Evolutionary conservation across 2,329 filamentous ascomycete genomes (phyloP).

Genomic region (Microcyclospora pomicola): DNA sequence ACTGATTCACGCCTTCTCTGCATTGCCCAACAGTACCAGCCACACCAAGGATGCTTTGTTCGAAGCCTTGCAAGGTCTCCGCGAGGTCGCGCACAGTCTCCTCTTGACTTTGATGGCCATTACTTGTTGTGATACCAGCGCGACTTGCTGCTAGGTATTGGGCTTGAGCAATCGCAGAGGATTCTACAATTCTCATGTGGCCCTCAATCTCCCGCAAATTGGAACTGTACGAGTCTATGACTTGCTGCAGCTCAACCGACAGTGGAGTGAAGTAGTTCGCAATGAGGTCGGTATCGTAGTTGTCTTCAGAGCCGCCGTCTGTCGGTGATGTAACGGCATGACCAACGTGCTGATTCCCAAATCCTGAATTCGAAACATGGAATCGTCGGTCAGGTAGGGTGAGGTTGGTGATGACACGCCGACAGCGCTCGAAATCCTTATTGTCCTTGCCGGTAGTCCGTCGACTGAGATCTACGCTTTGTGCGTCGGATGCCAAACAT

Average conservation of each 20-base stretch:
- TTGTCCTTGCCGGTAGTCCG: slow-evolving; percentile 50
- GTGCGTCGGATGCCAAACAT: slow-evolving; percentile 48
- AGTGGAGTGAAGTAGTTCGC: slow-evolving; percentile 31
- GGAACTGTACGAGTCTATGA: slow-evolving; percentile 27
- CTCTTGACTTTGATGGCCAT: slow-evolving; percentile 2
- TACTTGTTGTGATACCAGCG: slow-evolving; percentile 8
- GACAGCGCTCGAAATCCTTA: slow-evolving; percentile 55
- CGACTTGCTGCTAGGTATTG: slow-evolving; percentile 26
- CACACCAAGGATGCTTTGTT: slow-evolving; percentile 35
- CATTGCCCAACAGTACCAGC: slow-evolving; percentile 34
- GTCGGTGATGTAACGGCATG: slow-evolving; percentile 1
- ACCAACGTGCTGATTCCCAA: neutral
- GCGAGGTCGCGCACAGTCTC: slow-evolving; percentile 31
- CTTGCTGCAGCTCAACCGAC: slow-evolving; percentile 25
- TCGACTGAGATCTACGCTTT: slow-evolving; percentile 44
- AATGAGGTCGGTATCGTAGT: slow-evolving; percentile 33
- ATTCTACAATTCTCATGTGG: slow-evolving; percentile 36
- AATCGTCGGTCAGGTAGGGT: slow-evolving; percentile 50
- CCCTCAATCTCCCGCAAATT: slow-evolving; percentile 35
- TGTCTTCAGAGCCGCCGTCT: slow-evolving; percentile 9
- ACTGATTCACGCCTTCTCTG: slow-evolving; percentile 34
- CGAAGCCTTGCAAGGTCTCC: slow-evolving; percentile 34
- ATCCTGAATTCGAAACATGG: slow-evolving; percentile 24
- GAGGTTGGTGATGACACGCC: slow-evolving; percentile 61
- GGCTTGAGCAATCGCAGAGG: slow-evolving; percentile 29